Evolutionary conservation across 202 grass and related monocot genomes (phyloP).

Genomic region (Eragrostis tef): DNA sequence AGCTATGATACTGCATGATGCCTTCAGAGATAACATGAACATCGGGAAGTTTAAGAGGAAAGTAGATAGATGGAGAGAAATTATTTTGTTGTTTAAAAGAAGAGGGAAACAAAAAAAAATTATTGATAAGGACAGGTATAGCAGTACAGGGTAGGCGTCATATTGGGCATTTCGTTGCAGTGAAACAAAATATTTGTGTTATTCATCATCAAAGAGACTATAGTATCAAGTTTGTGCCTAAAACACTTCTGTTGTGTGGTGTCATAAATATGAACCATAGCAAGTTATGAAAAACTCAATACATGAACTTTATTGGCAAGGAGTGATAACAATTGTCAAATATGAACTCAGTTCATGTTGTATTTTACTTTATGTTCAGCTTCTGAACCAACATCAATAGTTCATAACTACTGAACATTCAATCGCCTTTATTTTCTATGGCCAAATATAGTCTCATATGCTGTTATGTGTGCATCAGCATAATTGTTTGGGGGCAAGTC

Average conservation of each 20-base stretch:
- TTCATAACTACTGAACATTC: background rate
- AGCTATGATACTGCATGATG: background rate
- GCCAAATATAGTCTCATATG: background rate
- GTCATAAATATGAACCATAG: slow-evolving; percentile 8
- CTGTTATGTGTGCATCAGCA: background rate
- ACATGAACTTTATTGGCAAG: background rate
- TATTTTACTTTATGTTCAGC: background rate
- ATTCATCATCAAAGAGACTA: background rate
- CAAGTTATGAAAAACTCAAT: background rate
- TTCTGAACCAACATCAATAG: slow-evolving; percentile 2
- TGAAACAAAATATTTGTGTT: background rate
- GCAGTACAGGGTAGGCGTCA: background rate
- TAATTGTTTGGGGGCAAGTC: background rate
- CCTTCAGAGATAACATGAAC: background rate
- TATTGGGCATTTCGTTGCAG: background rate
- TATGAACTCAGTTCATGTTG: background rate
- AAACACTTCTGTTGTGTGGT: slow-evolving; percentile 2
- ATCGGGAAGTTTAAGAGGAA: background rate
- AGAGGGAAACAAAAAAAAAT: slow-evolving; percentile 21
- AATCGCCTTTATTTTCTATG: background rate
- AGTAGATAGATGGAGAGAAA: background rate
- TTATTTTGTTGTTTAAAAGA: background rate
- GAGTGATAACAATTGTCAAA: background rate
- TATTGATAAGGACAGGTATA: background rate
- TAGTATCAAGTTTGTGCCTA: background rate